Evolutionary conservation across 106 monocot species (phyloP).

Genomic region (Iris macrosiphon): DNA sequence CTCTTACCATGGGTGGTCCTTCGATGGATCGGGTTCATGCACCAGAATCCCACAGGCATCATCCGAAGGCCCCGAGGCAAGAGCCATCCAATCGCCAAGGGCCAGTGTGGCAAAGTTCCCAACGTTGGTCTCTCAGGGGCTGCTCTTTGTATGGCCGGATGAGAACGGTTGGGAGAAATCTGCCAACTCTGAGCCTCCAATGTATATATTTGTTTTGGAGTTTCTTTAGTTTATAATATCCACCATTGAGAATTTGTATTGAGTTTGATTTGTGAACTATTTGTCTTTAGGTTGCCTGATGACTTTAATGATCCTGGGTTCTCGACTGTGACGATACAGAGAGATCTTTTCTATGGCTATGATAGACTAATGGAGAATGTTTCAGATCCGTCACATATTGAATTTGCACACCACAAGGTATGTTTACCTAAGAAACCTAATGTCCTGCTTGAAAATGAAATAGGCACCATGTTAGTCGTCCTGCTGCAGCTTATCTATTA

Average conservation of each 20-base stretch:
- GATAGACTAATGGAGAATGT: conserved; percentile 97
- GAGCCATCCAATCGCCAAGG: conserved; percentile 47
- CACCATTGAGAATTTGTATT: no score
- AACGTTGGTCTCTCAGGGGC: conserved; percentile 81
- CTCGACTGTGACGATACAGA: conserved; percentile 84
- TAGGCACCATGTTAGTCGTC: no score
- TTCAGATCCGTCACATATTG: conserved; percentile 96
- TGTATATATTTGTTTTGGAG: no score
- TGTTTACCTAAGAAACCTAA: neutral
- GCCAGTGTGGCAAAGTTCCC: conserved; percentile 64
- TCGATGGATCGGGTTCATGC: conserved; percentile 71
- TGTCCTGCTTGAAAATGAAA: no score
- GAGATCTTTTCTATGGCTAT: conserved; percentile 94
- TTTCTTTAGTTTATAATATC: no score
- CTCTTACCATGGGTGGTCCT: conserved; percentile 98
- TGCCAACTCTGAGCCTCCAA: conserved; percentile 44
- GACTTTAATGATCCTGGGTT: conserved; percentile 76
- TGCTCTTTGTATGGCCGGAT: conserved; percentile 98
- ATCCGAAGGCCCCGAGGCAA: conserved; percentile 65
- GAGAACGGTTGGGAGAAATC: conserved; percentile 95
- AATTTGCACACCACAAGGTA: conserved; percentile 99
- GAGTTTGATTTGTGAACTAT: no score
- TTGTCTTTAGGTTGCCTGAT: conserved; percentile 59
- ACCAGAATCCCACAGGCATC: conserved; percentile 76
- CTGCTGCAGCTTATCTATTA: no score